phyloP scores from a whole-genome alignment of 73 alveolate genomes.

The Uronychia setigera region DNA sequence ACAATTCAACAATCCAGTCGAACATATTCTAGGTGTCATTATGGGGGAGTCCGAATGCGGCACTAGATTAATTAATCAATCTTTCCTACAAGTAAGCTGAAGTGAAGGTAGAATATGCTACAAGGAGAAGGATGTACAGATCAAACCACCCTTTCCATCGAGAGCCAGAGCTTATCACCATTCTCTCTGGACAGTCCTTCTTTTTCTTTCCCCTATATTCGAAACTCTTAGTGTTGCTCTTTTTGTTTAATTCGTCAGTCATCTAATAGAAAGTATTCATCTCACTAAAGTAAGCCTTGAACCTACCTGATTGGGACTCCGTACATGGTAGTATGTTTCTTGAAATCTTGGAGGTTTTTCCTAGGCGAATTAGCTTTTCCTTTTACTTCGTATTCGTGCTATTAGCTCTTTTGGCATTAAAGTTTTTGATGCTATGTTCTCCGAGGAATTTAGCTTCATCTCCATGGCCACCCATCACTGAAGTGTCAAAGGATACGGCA shows the following conservation, averaged over 20 bases:
- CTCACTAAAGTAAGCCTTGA: neutral
- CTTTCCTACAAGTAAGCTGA: constrained; percentile 32
- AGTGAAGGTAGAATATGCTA: constrained; percentile 51
- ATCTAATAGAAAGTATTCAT: neutral
- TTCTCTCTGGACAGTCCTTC: constrained; percentile 4
- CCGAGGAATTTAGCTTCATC: neutral
- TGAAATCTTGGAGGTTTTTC: neutral
- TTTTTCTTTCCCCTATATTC: neutral
- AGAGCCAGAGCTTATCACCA: constrained; percentile 15
- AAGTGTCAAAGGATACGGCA: neutral
- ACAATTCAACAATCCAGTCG: constrained; percentile 5
- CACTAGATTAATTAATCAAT: neutral
- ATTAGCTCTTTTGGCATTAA: neutral
- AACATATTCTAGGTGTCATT: neutral
- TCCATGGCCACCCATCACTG: neutral
- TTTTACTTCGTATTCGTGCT: neutral
- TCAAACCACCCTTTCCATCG: constrained; percentile 37
- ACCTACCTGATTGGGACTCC: neutral
- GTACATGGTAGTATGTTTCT: neutral
- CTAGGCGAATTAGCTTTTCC: neutral
- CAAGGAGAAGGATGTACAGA: constrained; percentile 38
- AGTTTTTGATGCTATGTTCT: neutral
- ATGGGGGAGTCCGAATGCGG: constrained; percentile 51
- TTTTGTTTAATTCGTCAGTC: neutral
- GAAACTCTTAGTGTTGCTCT: neutral